Evolutionary conservation across 352 stramenopile genomes (phyloP).

Genomic region (Phytophthora crassamura): DNA sequence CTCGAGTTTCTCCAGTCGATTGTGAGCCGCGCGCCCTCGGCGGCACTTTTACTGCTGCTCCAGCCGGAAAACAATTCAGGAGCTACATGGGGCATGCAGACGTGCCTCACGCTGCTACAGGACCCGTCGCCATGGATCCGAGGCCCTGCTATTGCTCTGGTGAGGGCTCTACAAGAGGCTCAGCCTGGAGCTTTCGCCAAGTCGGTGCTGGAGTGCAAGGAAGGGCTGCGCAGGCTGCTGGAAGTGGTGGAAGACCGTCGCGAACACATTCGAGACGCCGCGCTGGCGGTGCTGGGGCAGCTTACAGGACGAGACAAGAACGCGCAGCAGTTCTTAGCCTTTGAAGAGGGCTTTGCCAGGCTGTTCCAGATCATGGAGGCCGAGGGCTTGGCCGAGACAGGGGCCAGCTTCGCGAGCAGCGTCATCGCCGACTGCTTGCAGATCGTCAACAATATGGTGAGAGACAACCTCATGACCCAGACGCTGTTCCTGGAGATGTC

Average conservation of each 20-base stretch:
- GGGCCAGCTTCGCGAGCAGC: conserved; percentile 36
- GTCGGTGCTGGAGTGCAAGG: conserved; percentile 63
- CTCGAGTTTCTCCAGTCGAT: conserved; percentile 74
- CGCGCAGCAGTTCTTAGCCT: conserved; percentile 83
- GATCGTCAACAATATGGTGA: conserved; percentile 84
- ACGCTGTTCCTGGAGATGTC: conserved; percentile 71
- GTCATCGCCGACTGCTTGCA: conserved; percentile 79
- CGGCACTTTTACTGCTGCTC: conserved; percentile 50
- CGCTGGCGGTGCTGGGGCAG: conserved; percentile 70
- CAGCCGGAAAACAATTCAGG: conserved; percentile 11
- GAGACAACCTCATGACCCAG: conserved; percentile 83
- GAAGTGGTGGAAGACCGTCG: conserved; percentile 82
- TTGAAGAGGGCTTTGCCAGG: conserved; percentile 79
- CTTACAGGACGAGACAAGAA: conserved; percentile 74
- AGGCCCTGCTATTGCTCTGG: conserved; percentile 66
- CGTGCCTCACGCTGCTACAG: conserved; percentile 71
- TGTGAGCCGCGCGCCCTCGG: conserved; percentile 44
- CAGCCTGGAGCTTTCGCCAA: conserved; percentile 55
- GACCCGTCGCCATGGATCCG: conserved; percentile 86
- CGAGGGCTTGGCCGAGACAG: conserved; percentile 56
- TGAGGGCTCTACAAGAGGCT: conserved; percentile 65
- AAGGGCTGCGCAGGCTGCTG: conserved; percentile 70
- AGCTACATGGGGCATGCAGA: conserved; percentile 58
- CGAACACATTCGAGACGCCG: conserved; percentile 83
- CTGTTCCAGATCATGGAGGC: conserved; percentile 82